A percentile compares a stretch with the other conserved stretches of the same genome.
Evolutionary conservation across 495 filamentous ascomycete genomes (phyloP).

Genomic region (Penicillium samsonianum): DNA sequence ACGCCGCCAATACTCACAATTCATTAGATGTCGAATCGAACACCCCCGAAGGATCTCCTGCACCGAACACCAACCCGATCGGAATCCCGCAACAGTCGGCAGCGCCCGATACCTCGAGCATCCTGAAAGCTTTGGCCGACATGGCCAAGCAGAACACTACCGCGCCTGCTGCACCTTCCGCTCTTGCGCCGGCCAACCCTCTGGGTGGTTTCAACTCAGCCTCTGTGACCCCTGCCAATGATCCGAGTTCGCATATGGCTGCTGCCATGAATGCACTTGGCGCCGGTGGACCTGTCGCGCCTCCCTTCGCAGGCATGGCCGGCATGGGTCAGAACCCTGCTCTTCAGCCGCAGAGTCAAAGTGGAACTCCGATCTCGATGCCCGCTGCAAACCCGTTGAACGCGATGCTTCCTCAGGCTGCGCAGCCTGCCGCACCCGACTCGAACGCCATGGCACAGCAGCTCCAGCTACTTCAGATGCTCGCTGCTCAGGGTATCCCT

Average conservation of each 20-base stretch:
- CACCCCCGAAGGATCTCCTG: conserved; percentile 78
- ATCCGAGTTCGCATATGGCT: conserved; percentile 46
- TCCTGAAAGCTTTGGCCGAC: conserved; percentile 80
- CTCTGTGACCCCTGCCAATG: conserved; percentile 47
- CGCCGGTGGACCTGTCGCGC: conserved; percentile 48
- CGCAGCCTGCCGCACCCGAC: conserved; percentile 36
- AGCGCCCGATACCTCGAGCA: conserved; percentile 65
- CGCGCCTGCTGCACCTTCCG: conserved; percentile 54
- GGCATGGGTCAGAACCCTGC: conserved; percentile 40
- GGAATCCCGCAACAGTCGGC: conserved; percentile 38
- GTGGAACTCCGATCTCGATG: conserved; percentile 44
- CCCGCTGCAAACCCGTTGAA: conserved; percentile 47
- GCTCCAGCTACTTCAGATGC: conserved; percentile 59
- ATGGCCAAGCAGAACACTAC: conserved; percentile 80
- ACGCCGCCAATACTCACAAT: conserved; percentile 26
- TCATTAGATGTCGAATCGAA: conserved; percentile 64
- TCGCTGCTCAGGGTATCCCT: conserved; percentile 59
- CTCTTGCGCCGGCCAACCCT: conserved; percentile 52
- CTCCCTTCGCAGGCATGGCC: conserved; percentile 49
- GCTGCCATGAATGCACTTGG: conserved; percentile 62
- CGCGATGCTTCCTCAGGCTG: conserved; percentile 48
- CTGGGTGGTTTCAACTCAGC: conserved; percentile 59
- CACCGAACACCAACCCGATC: conserved; percentile 52
- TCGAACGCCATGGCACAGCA: conserved; percentile 58
- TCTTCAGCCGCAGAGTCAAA: conserved; percentile 51